Percentiles rank a stretch among this genome's conserved stretches.
phyloP scores from a whole-genome alignment of 768 basidiomycete genomes.

The Mycena rebaudengoi region DNA sequence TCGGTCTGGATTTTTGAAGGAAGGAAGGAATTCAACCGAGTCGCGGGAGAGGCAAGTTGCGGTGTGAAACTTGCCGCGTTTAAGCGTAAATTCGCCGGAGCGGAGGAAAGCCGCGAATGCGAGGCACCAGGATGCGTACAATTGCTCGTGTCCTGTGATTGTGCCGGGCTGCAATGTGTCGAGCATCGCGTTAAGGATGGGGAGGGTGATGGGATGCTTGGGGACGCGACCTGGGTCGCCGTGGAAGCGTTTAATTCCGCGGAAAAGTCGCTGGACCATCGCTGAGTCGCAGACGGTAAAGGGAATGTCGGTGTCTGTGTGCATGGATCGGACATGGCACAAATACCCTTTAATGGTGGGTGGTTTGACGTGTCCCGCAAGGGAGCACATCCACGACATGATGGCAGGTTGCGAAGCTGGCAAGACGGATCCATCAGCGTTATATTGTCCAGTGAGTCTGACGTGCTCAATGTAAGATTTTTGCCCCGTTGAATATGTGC shows the following conservation, averaged over 20 bases:
- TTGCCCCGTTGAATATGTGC: conserved; percentile 39
- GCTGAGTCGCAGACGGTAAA: conserved; percentile 13
- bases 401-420: conserved; percentile 23
- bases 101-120: neutral
- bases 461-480: conserved; percentile 37
- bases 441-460: conserved; percentile 19
- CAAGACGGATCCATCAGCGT: neutral
- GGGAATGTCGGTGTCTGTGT: conserved; percentile 30
- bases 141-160: neutral
- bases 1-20: neutral
- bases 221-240: too few species aligned
- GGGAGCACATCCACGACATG: conserved; percentile 28
- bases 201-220: neutral
- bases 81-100: neutral
- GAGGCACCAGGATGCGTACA: neutral
- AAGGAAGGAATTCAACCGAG: neutral
- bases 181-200: neutral
- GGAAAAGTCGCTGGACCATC: conserved; percentile 23
- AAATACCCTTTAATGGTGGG: too few species aligned
- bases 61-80: neutral
- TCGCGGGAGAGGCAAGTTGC: neutral
- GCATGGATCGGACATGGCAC: conserved; percentile 34
- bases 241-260: conserved; percentile 29
- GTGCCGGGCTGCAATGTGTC: neutral
- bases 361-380: too few species aligned